Percentiles rank a stretch among this genome's conserved stretches.
Conservation (phyloP, 306 rosid genomes). For the Malus sieversii region DNA sequence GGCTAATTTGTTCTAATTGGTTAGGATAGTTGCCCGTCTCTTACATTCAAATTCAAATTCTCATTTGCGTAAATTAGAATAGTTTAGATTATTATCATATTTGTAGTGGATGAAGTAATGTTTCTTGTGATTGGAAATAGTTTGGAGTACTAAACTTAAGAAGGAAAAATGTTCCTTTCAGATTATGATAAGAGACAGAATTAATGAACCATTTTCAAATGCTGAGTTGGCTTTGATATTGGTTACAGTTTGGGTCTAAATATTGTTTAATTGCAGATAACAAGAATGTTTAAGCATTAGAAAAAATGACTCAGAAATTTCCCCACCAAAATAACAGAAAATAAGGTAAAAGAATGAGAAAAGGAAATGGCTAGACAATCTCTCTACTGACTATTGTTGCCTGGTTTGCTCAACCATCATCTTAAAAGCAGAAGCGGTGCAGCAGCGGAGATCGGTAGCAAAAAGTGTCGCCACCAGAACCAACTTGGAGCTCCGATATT, state of each 20-base stretch:
- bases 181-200: background rate
- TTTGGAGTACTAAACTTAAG: background rate
- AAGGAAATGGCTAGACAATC: background rate
- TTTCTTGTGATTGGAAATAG: background rate
- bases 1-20: background rate
- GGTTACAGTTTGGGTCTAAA: background rate
- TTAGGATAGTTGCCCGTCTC: too few relatives aligned
- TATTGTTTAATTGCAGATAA: background rate
- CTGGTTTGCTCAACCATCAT: slow-evolving; percentile 18
- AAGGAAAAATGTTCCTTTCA: background rate
- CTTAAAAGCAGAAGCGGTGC: slow-evolving; percentile 42
- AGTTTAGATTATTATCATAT: background rate
- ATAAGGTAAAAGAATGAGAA: background rate
- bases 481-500: slow-evolving; percentile 13
- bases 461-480: background rate
- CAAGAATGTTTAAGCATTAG: background rate
- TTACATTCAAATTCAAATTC: too few relatives aligned
- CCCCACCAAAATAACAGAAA: background rate
- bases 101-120: background rate
- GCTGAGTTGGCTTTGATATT: background rate
- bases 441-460: slow-evolving; percentile 32
- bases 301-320: background rate
- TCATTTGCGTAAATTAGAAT: background rate
- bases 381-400: background rate
- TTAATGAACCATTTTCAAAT: background rate